Percentiles rank a stretch among this genome's conserved stretches.
Evolutionary conservation across 495 filamentous ascomycete species (phyloP).

Genomic region (Aspergillus bridgeri): DNA sequence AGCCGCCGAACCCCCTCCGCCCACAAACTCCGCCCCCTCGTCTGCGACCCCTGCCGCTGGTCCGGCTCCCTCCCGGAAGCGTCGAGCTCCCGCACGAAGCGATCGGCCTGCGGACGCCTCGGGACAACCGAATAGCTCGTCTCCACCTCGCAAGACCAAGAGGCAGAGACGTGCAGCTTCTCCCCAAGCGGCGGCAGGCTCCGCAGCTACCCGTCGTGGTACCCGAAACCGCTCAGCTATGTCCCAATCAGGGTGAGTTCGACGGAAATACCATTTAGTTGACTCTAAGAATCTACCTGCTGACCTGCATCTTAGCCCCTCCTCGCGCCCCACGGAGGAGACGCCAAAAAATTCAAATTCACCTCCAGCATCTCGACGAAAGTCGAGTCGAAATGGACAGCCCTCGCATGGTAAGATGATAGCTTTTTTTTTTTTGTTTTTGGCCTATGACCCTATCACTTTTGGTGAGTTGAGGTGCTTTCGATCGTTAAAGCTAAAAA

Average conservation of each 20-base stretch:
- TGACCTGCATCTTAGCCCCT: slow-evolving; percentile 30
- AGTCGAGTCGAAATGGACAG: slow-evolving; percentile 57
- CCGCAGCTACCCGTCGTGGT: slow-evolving; percentile 52
- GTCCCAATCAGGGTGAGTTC: slow-evolving; percentile 78
- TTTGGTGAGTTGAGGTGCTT: neutral
- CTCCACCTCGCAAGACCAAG: slow-evolving; percentile 44
- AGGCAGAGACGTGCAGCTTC: slow-evolving; percentile 39
- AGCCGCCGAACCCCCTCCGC: slow-evolving; percentile 57
- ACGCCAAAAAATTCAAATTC: slow-evolving; percentile 36
- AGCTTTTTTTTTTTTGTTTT: neutral
- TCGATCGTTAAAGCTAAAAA: neutral
- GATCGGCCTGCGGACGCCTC: slow-evolving; percentile 38
- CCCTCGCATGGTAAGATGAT: slow-evolving; percentile 23
- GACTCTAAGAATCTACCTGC: neutral
- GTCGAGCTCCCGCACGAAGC: slow-evolving; percentile 48
- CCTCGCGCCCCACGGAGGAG: slow-evolving; percentile 43
- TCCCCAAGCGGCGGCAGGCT: slow-evolving; percentile 39
- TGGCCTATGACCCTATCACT: neutral
- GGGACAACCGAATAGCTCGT: slow-evolving; percentile 38
- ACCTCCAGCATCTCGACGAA: slow-evolving; percentile 59
- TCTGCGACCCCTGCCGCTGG: slow-evolving; percentile 36
- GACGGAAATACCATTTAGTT: neutral
- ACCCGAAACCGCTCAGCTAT: slow-evolving; percentile 66
- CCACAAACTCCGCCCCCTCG: slow-evolving; percentile 34
- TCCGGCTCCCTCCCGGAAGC: slow-evolving; percentile 51